These are phyloP conservation scores for Bacidia gigantensis DNA, from an alignment of 495 filamentous ascomycete species.

Conservation along the genomic window DNA sequence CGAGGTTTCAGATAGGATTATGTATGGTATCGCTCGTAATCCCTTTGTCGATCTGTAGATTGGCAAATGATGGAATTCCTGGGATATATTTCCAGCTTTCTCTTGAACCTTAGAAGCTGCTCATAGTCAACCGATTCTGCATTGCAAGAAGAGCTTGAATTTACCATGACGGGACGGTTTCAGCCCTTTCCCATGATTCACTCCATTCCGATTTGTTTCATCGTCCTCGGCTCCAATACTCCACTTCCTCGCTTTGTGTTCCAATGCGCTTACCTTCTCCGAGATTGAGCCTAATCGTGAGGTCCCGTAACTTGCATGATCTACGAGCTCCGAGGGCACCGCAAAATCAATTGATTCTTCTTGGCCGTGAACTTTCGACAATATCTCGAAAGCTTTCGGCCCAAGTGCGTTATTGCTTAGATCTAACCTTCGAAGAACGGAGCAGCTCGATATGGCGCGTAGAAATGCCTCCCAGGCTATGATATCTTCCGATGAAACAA, in stretches of 20 bases:
- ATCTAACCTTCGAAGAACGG: constrained; percentile 31
- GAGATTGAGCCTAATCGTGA: constrained; percentile 14
- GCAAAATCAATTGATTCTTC: constrained; percentile 21
- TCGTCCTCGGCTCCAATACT: constrained; percentile 8
- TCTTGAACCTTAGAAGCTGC: constrained; percentile 13
- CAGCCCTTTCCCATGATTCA: constrained; percentile 5
- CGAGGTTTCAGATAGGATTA: constrained; percentile 27
- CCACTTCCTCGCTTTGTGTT: constrained; percentile 4
- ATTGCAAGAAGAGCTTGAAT: constrained; percentile 1
- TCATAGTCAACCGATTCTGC: constrained; percentile 3
- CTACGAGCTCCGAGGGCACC: neutral
- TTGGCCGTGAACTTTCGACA: constrained; percentile 30
- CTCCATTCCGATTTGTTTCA: constrained; percentile 9
- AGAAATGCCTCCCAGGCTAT: constrained; percentile 33
- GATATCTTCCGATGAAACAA: constrained; percentile 24
- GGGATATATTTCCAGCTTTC: constrained; percentile 13
- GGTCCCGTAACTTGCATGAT: too few species aligned
- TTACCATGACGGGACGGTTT: constrained; percentile 19
- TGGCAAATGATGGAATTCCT: constrained; percentile 14
- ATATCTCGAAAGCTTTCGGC: constrained; percentile 28
- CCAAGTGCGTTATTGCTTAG: constrained; percentile 32
- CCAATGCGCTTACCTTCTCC: constrained; percentile 8
- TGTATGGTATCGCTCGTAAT: constrained; percentile 33
- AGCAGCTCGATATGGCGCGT: constrained; percentile 30
- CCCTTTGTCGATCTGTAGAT: constrained; percentile 27